Evolutionary conservation across 345 rosid species (phyloP).

Genomic region (Cardamine resedifolia): DNA sequence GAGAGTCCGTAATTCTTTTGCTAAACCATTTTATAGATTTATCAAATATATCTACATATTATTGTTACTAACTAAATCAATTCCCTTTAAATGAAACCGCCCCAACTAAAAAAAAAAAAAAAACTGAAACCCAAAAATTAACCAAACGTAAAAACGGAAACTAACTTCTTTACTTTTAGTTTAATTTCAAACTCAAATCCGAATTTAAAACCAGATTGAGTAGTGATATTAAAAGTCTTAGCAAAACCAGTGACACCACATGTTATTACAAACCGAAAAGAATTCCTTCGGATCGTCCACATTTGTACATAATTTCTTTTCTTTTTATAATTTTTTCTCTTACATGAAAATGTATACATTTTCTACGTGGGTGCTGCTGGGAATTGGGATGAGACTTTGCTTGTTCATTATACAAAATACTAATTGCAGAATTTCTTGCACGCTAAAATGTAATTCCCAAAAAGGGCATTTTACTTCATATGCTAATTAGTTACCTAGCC

Average conservation of each 20-base stretch:
- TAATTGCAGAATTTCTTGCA: conserved; percentile 15
- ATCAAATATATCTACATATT: background rate
- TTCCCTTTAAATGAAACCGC: background rate
- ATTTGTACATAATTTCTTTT: too few relatives aligned
- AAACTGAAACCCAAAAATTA: background rate
- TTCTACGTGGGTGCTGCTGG: background rate
- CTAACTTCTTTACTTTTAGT: background rate
- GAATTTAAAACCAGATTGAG: background rate
- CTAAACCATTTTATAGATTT: background rate
- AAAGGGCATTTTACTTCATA: conserved; percentile 8
- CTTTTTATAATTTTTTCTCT: background rate
- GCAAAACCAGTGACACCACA: background rate
- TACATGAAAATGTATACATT: conserved; percentile 13
- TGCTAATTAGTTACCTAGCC: conserved; percentile 29
- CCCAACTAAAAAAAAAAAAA: background rate
- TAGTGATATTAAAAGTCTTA: background rate
- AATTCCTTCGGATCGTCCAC: background rate
- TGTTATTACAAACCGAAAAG: background rate
- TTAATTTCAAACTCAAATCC: background rate
- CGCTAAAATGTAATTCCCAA: conserved; percentile 20
- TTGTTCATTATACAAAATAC: background rate
- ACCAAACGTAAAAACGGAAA: background rate
- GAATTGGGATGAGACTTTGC: conserved; percentile 4
- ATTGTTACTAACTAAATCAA: background rate
- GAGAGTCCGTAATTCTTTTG: background rate